Base-by-base conservation (phyloP, 371 early-diverging fungal species). In the Apophysomyces variabilis region DNA sequence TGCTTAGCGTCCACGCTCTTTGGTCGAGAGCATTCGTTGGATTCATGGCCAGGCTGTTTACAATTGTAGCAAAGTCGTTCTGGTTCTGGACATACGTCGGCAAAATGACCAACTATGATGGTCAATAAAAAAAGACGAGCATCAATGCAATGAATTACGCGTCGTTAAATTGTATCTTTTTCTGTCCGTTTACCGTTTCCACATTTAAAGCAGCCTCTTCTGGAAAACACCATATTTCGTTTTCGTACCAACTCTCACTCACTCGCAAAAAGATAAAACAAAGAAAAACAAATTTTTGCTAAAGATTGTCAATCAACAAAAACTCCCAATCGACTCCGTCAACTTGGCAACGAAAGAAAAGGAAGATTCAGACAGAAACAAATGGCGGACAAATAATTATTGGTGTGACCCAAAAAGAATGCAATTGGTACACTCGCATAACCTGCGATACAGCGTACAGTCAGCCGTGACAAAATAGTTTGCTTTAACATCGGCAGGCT, bases 31-130 rank as follows among this genome's bases (percentile, higher is more conserved):
- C 89, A 88, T 38, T 81, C 69, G 45, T 72, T 81, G 16, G 87
- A 82, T 62, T 85, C 79, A 38, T 88, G 89, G 5, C 89, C 89
- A 36, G 86, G 71, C 57, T 83, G 82, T 67, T 86, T 87, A 62
- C 85, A 84, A 66, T 82, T 84, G 70, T 82, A 84, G 64, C 85
- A 84, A 41, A 84, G 73, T 59, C 80, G 77, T 64, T 84, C 82
- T 5, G 78, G 67, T 60, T 80, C 82, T 16, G 82, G 80, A 62
- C 85, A 84, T 60, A 66, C 73, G 38, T 71, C 80, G 39, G 82
- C 85, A 64, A 76, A 76, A 58, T 84, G 85, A 56, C 82, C 82
- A 50, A 84, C 85, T 84, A 44, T 41, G 16, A 14, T 26, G 8
- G 21, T n/a, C 21, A 18, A 21, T 21, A 50, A 32, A 8, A 41